These are phyloP conservation scores for Pseudogymnoascus sp. DNA, from an alignment of 2,329 filamentous ascomycete genomes.

Conservation along the genomic window DNA sequence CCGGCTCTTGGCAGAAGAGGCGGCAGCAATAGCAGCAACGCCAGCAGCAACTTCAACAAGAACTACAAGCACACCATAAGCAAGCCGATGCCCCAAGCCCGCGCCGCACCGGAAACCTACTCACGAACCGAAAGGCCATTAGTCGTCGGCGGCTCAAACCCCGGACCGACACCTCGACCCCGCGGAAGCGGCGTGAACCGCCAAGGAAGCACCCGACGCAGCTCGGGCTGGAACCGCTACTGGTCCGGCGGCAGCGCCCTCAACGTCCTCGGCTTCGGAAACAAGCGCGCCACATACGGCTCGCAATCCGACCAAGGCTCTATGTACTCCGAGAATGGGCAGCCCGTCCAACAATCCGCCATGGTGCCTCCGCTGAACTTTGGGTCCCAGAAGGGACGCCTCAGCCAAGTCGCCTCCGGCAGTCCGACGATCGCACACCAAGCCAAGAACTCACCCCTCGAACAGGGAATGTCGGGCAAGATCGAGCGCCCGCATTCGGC, in stretches of 20 bases:
- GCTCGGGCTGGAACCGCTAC: slow-evolving; percentile 69
- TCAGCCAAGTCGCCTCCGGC: slow-evolving; percentile 59
- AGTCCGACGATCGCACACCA: slow-evolving; percentile 62
- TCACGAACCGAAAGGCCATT: slow-evolving; percentile 9
- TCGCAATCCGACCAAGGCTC: slow-evolving; percentile 44
- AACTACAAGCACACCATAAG: slow-evolving; percentile 53
- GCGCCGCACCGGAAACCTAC: not conserved
- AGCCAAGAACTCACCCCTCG: slow-evolving; percentile 40
- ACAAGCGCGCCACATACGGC: slow-evolving; percentile 33
- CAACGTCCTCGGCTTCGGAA: slow-evolving; percentile 55
- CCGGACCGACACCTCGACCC: slow-evolving; percentile 22
- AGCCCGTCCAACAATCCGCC: slow-evolving; percentile 51
- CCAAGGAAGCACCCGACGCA: slow-evolving; percentile 41
- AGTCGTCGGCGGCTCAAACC: slow-evolving; percentile 29
- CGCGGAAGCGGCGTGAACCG: slow-evolving; percentile 14
- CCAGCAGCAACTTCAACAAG: slow-evolving; percentile 52
- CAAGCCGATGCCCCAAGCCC: slow-evolving; percentile 48
- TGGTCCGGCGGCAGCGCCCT: slow-evolving; percentile 66
- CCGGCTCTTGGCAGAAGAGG: slow-evolving; percentile 39
- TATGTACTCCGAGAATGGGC: slow-evolving; percentile 40
- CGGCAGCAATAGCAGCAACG: slow-evolving; percentile 48
- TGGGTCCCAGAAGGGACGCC: slow-evolving; percentile 43
- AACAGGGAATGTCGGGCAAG: slow-evolving; percentile 51
- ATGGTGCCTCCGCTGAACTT: slow-evolving; percentile 62
- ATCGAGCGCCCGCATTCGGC: slow-evolving; percentile 50